phyloP scores from a whole-genome alignment of 352 stramenopile genomes.

The Pythium biforme region DNA sequence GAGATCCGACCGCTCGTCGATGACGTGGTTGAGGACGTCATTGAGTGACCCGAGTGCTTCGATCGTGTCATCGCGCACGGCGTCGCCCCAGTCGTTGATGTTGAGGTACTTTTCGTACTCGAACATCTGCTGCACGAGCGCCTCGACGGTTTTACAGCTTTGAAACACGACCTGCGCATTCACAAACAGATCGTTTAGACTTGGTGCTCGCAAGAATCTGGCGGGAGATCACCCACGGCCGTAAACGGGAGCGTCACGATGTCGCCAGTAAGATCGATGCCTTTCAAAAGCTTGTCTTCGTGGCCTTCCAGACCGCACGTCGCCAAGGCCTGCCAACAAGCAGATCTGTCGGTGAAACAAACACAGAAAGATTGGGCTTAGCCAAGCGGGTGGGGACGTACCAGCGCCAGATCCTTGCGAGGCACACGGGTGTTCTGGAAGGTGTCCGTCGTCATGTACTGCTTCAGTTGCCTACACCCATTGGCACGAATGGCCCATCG shows the following conservation, averaged over 20 bases:
- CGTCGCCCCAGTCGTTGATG: slow-evolving; percentile 78
- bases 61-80: slow-evolving; percentile 73
- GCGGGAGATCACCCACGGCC: slow-evolving; percentile 18
- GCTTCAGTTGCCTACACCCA: slow-evolving; percentile 44
- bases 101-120: slow-evolving; percentile 76
- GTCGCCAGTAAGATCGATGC: slow-evolving; percentile 43
- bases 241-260: slow-evolving; percentile 66
- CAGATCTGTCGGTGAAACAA: background rate
- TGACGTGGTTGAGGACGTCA: slow-evolving; percentile 71
- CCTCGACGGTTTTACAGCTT: slow-evolving; percentile 60
- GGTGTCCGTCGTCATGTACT: slow-evolving; percentile 67
- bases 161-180: slow-evolving; percentile 50
- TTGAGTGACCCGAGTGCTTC: slow-evolving; percentile 70
- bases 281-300: slow-evolving; percentile 57
- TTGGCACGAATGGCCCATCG: too few species aligned
- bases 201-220: too few species aligned
- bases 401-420: slow-evolving; percentile 39
- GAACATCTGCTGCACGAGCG: slow-evolving; percentile 74
- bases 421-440: slow-evolving; percentile 60
- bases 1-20: slow-evolving; percentile 68
- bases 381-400: slow-evolving; percentile 5
- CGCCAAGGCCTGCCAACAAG: slow-evolving; percentile 34
- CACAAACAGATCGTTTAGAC: background rate
- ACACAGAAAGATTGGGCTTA: background rate
- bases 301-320: slow-evolving; percentile 58